A percentile compares a stretch with the other conserved stretches of the same genome.
Evolutionary conservation across 257 asterid genomes (phyloP).

Genomic region (Solanum ahanhuiri): DNA sequence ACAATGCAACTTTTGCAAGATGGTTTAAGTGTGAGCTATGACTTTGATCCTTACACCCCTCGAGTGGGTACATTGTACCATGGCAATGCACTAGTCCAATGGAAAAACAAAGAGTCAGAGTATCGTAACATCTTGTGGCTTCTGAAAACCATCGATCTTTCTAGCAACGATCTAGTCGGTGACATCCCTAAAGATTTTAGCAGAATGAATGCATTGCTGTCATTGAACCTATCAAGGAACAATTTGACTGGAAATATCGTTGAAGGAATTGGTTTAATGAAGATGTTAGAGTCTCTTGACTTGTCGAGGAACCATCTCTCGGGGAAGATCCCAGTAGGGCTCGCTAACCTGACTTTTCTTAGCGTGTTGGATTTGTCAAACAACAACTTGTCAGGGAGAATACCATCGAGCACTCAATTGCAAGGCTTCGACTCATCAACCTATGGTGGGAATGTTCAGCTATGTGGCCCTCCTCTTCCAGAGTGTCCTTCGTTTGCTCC

Average conservation of each 20-base stretch:
- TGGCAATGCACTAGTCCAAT: constrained; percentile 1
- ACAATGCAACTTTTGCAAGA: background rate
- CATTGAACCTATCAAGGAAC: constrained; percentile 25
- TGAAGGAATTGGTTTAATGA: constrained; percentile 11
- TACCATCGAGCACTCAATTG: constrained; percentile 23
- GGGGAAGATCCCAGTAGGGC: background rate
- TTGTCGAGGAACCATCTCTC: constrained; percentile 3
- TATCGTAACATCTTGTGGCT: background rate
- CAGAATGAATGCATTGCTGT: constrained; percentile 8
- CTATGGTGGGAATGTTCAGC: constrained; percentile 11
- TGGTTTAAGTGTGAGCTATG: background rate
- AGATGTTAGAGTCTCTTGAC: constrained; percentile 5
- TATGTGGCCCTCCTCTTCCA: constrained; percentile 18
- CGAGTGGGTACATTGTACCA: background rate
- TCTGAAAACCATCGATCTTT: constrained; percentile 10
- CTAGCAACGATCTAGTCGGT: constrained; percentile 13
- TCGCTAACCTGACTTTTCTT: background rate
- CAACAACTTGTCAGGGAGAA: constrained; percentile 20
- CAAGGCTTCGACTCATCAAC: constrained; percentile 17
- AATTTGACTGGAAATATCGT: constrained; percentile 9
- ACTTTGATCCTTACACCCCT: background rate
- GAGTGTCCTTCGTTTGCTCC: background rate
- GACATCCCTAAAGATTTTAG: constrained; percentile 13
- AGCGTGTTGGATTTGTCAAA: constrained; percentile 18
- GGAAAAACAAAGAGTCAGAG: background rate